Evolutionary conservation across 768 basidiomycete species (phyloP).

Genomic region (Lactarius pseudohatsudake): DNA sequence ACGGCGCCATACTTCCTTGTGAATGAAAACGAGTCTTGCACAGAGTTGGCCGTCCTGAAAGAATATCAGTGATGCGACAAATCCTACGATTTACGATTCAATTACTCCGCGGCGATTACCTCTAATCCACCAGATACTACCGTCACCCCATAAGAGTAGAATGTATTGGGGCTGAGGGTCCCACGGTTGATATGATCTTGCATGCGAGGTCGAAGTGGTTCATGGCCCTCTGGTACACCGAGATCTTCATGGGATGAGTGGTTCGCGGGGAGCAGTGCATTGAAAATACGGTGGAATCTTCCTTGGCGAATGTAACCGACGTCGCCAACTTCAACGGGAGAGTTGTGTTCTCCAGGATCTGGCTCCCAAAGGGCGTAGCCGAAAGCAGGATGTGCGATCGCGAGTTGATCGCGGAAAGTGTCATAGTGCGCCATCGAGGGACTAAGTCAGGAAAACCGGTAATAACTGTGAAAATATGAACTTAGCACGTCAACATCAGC

Average conservation of each 20-base stretch:
- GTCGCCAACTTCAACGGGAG: too few species aligned
- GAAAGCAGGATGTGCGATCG: not conserved
- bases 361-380: too few species aligned
- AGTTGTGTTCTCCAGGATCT: too few species aligned
- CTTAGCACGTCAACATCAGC: too few species aligned
- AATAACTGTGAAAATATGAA: too few species aligned
- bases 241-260: not conserved
- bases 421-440: not conserved
- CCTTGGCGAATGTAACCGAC: not conserved
- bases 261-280: not conserved
- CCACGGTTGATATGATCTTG: not conserved
- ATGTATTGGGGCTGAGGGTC: not conserved
- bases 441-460: too few species aligned
- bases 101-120: not conserved
- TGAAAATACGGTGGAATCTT: not conserved
- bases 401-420: not conserved
- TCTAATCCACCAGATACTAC: not conserved
- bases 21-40: not conserved
- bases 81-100: not conserved
- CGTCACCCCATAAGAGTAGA: not conserved
- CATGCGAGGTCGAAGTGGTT: constrained; percentile 1
- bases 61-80: not conserved
- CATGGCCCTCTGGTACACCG: not conserved
- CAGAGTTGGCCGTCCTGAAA: not conserved
- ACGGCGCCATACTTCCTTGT: not conserved